Evolutionary conservation across 257 asterid species (phyloP), one percentile per base, ranked within the genome.

Genomic region (Petrea volubilis): DNA sequence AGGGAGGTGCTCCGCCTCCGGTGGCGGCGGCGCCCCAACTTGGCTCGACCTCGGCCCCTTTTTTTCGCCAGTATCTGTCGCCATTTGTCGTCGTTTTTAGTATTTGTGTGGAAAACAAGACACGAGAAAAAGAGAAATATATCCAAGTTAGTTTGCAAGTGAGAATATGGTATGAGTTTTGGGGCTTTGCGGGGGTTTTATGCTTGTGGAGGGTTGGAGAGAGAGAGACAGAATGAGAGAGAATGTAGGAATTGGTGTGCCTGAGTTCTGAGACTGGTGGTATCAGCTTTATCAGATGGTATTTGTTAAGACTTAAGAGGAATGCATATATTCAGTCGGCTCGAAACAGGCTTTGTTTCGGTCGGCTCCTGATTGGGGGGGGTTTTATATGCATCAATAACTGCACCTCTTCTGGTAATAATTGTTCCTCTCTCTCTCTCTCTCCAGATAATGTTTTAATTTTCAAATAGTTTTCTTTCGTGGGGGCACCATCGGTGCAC

Each of bases 1-100:
- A 1, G 85, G 91, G 3, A 89, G 89, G 66, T 84, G 88, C 73
- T 89, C 93, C 12, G 91, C 87, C 79, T 86, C 96, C 17, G 91
- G 72, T 15, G 91, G 72, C 50, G 93, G 89, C 43, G 91, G 93
- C 29, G 80, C 88, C 0, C 83, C 96, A 31, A 56, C 72, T 61
- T 84, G 90, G 47, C 50, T 68, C 20, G 71, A 59, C 74, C 75
- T 84, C 3, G 80, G 25, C 5, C 33, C 61, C 60, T 77, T 75
- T 46, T 81, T 64, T 7, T 86, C 89, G 40, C 72, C 36, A 33
- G 76, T 64, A 4, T 81, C 85, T 0, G 84, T 78, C 9, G 83
- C 84, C 95, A 89, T 88, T 11, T 62, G 62, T 38, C 24, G 0
- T 10, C 25, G 4, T 27, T 44, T 38, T 2, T 17, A 4, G 43